Evolutionary conservation across 495 filamentous ascomycete species (phyloP), one percentile per base, ranked within the genome.

Genomic region (Hapsidospora chrysogenum): DNA sequence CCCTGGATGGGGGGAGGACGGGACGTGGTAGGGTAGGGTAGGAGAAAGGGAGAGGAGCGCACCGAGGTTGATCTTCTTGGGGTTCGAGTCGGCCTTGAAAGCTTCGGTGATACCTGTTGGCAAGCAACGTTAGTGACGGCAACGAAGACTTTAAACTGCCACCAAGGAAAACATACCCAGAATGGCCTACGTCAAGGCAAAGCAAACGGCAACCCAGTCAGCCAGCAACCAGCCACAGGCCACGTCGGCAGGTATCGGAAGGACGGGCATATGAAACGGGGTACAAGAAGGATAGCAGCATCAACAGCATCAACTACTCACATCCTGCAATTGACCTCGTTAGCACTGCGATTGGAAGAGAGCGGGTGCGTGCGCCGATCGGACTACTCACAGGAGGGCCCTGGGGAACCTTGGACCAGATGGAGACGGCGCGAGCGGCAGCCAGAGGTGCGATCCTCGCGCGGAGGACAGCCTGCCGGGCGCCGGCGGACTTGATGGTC

Each of bases 41-140:
- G 29, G 1, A 14, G 40, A 14, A 2, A 15, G 20, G 6, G 21
- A 29, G 29, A 59, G 34, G 55, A 62, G 33, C 57, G 64, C 72
- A 76, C 85, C 86, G 36, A 97, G 70, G 64, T 95, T 96, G 68
- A 96, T 94, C 75, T 97, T 97, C 60, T 87, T 69, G 36, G 74
- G 60, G 59, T 89, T 84, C 42, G 60, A 68, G 52, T 97, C 87
- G 51, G 86, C 84, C 71, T 96, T 97, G 80, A 89, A 97, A 33
- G 89, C 89, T 64, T 97, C 89, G 35, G 89, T 96, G 64, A 97
- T 92, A 64, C 87, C 87, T 71, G 43, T 20, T 10, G 21, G 33
- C 33, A 9, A 39, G 26, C 44, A 19, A 41, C 30, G 13, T 26
- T 0, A 21, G 27, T 17, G 26, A 36, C 33, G 33, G 34, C 26